Base-by-base conservation (phyloP, 1,284 basidiomycete species). In the Rhodotorula sp. region DNA sequence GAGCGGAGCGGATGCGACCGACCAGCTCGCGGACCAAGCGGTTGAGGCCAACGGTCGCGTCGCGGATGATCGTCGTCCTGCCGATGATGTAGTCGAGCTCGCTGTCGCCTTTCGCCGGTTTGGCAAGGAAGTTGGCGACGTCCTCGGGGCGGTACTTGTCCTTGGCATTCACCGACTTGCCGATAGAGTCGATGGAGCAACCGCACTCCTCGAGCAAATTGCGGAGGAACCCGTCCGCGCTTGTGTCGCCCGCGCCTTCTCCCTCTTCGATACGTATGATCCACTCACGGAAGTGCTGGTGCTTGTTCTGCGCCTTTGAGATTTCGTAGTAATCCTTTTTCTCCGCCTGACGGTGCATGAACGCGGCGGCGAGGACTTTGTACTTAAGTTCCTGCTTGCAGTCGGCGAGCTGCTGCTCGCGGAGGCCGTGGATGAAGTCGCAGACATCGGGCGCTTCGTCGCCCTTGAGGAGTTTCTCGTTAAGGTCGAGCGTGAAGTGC, bases 401-500 rank as follows among this genome's bases (percentile, higher is more conserved):
- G 59, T 89, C 87, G 28, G 89, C 86, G 55, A 93, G 84, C 79
- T 97, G 93, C 68, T 85, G 85, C 64, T 86, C 86, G 61, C 93
- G 90, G 76, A 93, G 91, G 68, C 86, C 81, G 64, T 95, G 89
- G 76, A 97, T 95, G 77, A 92, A 87, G 77, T 95, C 91, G 81
- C 93, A 97, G 6, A 92, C 92, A 72, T 89, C 87, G 75, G 86
- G 71, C 75, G 74, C 70, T 78, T 78, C 70, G 72, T 87, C 59
- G 56, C 56, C 48, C 2, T 43, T n/a, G 48, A 62, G 56, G 38
- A 50, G 28, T 23, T 12, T 28, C 23, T 72, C 77, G 64, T 86
- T 87, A 28, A 88, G 86, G 68, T 95, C 91, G 54, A 95, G 86
- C 79, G 93, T 90, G 81, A 95, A 95, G 80, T 95, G 93, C 14